Base-by-base conservation (phyloP, 164 flowering plant species). In the Piper betle region DNA sequence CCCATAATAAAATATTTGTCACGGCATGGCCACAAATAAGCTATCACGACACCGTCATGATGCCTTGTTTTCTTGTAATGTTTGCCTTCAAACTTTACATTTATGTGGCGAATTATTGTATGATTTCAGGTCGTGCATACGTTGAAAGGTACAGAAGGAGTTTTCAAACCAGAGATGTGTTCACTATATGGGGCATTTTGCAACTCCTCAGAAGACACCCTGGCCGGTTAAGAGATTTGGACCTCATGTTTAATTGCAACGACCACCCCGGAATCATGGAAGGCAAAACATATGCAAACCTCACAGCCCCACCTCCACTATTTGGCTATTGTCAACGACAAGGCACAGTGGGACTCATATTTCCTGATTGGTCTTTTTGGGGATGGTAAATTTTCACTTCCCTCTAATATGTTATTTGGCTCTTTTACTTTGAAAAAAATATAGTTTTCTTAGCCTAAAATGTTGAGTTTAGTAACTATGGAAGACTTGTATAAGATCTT, bases 181-280 rank as follows among this genome's bases (percentile, higher is more conserved):
- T 77, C 55, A 79, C 82, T 0, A 20, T 77, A 3, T 81, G 85
- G 85, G 82, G 85, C 0, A 72, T 81, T 46, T 20, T 81, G 17
- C 85, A 81, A 69, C 77, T 81, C 2, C 54, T 79, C 6, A 70
- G 78, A 25, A 19, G 63, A 64, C 77, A 79, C n/a, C 85, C 82
- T 0, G 82, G 81, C 10, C 65, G 18, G 38, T 4, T 81, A 8
- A 78, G 81, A 0, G 81, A 81, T 55, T 67, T 81, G 52, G 85
- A 81, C 17, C 57, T 81, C 42, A 65, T 79, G 80, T 81, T 81
- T 33, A 60, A 53, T 40, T 79, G 81, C 50, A 72, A 15, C 5
- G 85, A 81, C 50, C 3, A 25, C 52, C 74, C 82, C 0, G 68
- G 66, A 4, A 41, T 81, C 10, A 52, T 0, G 48, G 63, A 1